A percentile compares a stretch with the other conserved stretches of the same genome.
Evolutionary conservation across 805 yeast genomes (phyloP).

Genomic region (Kuraishia hungarica): DNA sequence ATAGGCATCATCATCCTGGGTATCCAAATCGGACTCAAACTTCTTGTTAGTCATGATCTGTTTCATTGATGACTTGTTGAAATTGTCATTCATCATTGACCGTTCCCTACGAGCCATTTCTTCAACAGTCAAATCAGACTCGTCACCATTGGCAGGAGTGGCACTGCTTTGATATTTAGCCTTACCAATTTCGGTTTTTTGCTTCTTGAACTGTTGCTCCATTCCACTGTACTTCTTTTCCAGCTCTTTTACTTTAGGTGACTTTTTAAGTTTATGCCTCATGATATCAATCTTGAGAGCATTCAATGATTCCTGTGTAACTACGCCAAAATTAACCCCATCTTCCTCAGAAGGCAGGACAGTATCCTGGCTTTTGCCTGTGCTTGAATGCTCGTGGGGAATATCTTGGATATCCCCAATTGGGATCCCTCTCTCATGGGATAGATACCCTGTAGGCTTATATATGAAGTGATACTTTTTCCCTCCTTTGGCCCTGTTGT

Average conservation of each 20-base stretch:
- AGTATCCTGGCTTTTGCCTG: not conserved
- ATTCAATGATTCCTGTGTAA: slow-evolving; percentile 14
- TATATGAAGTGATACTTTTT: slow-evolving; percentile 7
- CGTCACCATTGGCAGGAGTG: slow-evolving; percentile 4
- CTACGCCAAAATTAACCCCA: not conserved
- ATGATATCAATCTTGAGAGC: slow-evolving; percentile 22
- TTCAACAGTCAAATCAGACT: slow-evolving; percentile 26
- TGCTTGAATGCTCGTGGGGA: not conserved
- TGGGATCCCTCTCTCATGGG: slow-evolving; percentile 10
- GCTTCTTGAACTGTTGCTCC: slow-evolving; percentile 4
- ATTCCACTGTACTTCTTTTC: slow-evolving; percentile 15
- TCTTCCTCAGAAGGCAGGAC: too few relatives aligned
- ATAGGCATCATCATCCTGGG: slow-evolving; percentile 32
- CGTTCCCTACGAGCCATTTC: slow-evolving; percentile 16
- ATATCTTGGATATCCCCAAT: slow-evolving; percentile 3
- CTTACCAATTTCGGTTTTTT: not conserved
- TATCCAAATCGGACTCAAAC: slow-evolving; percentile 30
- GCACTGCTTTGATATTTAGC: not conserved
- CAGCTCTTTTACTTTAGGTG: slow-evolving; percentile 14
- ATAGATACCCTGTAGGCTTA: slow-evolving; percentile 17
- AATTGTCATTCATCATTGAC: slow-evolving; percentile 2
- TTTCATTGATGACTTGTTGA: slow-evolving; percentile 19
- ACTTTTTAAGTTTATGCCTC: slow-evolving; percentile 23
- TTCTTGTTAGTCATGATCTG: slow-evolving; percentile 27
- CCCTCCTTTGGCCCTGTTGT: slow-evolving; percentile 8